phyloP scores from a whole-genome alignment of 1,284 basidiomycete species.

The Laetiporus sulphureus region DNA sequence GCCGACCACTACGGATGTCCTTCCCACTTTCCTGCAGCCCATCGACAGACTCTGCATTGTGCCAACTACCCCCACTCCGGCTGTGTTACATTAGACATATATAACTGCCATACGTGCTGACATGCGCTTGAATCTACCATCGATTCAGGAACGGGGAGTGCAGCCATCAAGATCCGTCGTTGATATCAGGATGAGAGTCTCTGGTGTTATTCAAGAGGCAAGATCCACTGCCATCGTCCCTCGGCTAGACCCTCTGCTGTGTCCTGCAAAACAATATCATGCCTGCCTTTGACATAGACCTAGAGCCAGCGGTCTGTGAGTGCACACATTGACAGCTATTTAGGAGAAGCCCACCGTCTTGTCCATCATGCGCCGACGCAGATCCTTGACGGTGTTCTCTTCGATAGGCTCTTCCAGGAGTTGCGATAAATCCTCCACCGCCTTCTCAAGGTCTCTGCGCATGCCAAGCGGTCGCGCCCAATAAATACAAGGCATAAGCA shows the following conservation, averaged over 20 bases:
- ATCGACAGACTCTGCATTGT: too few species aligned
- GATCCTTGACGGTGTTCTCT: conserved; percentile 41
- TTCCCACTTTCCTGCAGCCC: too few species aligned
- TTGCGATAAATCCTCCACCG: conserved; percentile 58
- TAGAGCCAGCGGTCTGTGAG: conserved; percentile 1
- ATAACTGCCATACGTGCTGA: too few species aligned
- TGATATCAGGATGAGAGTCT: conserved; percentile 25
- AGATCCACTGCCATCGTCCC: conserved; percentile 25
- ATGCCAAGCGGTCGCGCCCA: background rate
- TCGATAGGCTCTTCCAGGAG: conserved; percentile 57
- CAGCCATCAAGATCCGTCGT: conserved; percentile 80
- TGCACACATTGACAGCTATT: background rate
- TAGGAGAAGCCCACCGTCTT: conserved; percentile 35
- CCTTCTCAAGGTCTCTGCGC: conserved; percentile 51
- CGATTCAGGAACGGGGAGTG: conserved; percentile 88
- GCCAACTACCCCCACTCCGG: too few species aligned
- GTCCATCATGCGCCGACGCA: conserved; percentile 55
- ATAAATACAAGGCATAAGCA: background rate
- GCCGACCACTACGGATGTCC: too few species aligned
- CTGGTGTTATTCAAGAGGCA: conserved; percentile 11
- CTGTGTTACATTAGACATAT: too few species aligned
- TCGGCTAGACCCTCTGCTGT: conserved; percentile 24
- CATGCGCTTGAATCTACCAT: conserved; percentile 77
- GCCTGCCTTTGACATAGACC: conserved; percentile 25
- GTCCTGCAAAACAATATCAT: conserved; percentile 25